These are phyloP conservation scores for Penicillium sp. DNA, from an alignment of 2,329 filamentous ascomycete species.

Conservation along the genomic window DNA sequence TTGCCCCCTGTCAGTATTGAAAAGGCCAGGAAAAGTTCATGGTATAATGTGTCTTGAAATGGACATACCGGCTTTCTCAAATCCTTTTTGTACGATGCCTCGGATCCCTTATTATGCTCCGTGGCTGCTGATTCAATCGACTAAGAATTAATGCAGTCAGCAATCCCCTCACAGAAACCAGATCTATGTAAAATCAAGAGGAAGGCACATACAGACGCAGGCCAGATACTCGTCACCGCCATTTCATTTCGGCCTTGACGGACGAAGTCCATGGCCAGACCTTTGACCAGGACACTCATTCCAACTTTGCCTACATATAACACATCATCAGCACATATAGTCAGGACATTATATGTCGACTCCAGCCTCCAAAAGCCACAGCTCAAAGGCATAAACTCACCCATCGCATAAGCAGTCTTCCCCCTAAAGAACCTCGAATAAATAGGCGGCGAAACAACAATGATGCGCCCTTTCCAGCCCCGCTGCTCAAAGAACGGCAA, in stretches of 20 bases:
- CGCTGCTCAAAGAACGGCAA: conserved; percentile 57
- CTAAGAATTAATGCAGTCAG: conserved; percentile 26
- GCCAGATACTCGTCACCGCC: conserved; percentile 77
- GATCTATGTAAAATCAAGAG: background rate
- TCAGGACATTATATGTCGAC: no score
- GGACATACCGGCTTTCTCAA: conserved; percentile 51
- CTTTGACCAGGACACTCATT: conserved; percentile 74
- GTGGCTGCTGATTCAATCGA: conserved; percentile 70
- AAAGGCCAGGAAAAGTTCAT: background rate
- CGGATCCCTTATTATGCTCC: conserved; percentile 41
- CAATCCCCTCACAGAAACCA: background rate
- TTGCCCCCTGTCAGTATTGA: conserved; percentile 7
- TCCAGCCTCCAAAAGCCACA: background rate
- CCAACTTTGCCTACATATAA: conserved; percentile 55
- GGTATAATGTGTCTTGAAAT: background rate
- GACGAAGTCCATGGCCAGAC: conserved; percentile 70
- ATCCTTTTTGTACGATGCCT: conserved; percentile 46
- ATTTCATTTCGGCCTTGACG: conserved; percentile 57
- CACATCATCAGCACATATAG: background rate
- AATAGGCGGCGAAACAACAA: conserved; percentile 75
- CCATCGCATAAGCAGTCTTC: conserved; percentile 73
- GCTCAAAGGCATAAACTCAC: conserved; percentile 19
- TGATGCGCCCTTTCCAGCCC: conserved; percentile 53
- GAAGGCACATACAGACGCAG: conserved; percentile 53
- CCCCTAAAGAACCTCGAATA: conserved; percentile 77